Base-by-base conservation (phyloP, 2,329 filamentous ascomycete genomes). In the Neonectria faginata region DNA sequence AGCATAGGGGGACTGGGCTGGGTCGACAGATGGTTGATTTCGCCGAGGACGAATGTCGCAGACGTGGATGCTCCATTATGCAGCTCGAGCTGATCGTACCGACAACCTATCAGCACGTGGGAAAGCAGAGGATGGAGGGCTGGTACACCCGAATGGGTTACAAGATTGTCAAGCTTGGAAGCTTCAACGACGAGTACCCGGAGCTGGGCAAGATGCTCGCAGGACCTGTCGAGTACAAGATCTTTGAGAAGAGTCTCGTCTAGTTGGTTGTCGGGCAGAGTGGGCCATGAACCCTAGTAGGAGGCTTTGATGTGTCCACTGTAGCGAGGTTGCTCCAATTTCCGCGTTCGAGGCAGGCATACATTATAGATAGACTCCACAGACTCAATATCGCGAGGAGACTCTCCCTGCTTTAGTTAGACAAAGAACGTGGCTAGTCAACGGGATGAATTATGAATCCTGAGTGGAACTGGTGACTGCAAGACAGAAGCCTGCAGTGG, bases 131-230 rank as follows among this genome's bases (percentile, higher is more conserved):
- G 25, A 59, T 74, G 64, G 51, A 73, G 51, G 67, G 60, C 0
- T 78, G 76, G 76, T 77, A 77, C 44, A 50, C 36, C 5, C 64
- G 76, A 2, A 63, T 77, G 67, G 76, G 74, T 0, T 78, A 78
- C 47, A 31, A 57, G 25, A 18, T 72, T 22, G 67, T 76, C 0
- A 74, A 67, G 31, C 22, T 77, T n/a, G 73, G 67, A 0, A 63
- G 67, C 14, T 78, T 77, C 58, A 55, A 58, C 3, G 42, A 72
- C 0, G 74, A 77, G 7, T 75, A 77, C 36, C 76, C 76, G 3
- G 66, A 66, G 1, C 42, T 78, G 25, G 71, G 67, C 1, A 66
- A 69, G 9, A 36, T 74, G 9, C 57, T 78, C 18, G 58, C 68
- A 0, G 76, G 73, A 0, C 75, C 75, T 1, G 70, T 67, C 0